These are phyloP conservation scores for Rhododendron griersonianum DNA, from an alignment of 148 eudicot species.

Conservation along the genomic window DNA sequence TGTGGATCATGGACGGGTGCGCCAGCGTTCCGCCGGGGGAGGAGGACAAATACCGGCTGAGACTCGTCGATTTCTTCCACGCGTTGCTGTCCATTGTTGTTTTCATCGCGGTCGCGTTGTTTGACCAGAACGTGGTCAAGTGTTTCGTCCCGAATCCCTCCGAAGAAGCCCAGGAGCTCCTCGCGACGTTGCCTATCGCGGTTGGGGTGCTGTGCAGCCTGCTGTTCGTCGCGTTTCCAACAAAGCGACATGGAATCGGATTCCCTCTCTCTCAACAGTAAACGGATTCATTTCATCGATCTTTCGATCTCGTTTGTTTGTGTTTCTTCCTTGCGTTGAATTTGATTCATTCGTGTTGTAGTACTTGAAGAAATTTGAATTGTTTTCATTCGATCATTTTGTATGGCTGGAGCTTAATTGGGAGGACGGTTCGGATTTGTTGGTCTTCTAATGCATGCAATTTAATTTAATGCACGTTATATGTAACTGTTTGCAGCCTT, in stretches of 20 bases:
- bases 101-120: constrained; percentile 43
- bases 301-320: neutral
- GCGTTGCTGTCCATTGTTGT: constrained; percentile 43
- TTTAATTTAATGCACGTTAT: neutral
- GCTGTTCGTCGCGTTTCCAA: constrained; percentile 62
- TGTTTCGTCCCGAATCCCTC: constrained; percentile 66
- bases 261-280: constrained; percentile 40
- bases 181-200: constrained; percentile 43
- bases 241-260: constrained; percentile 55
- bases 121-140: constrained; percentile 61
- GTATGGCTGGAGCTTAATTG: neutral
- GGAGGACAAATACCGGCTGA: constrained; percentile 36
- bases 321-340: neutral
- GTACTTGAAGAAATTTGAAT: neutral
- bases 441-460: neutral
- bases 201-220: constrained; percentile 61
- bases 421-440: neutral
- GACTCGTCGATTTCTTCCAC: constrained; percentile 58
- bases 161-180: constrained; percentile 32
- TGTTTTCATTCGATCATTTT: neutral
- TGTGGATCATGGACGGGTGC: constrained; percentile 61
- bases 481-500: neutral
- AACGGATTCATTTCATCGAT: neutral
- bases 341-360: neutral
- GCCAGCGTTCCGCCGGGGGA: constrained; percentile 20